phyloP scores from a whole-genome alignment of 768 basidiomycete species.

The Auriscalpium microsporum region DNA sequence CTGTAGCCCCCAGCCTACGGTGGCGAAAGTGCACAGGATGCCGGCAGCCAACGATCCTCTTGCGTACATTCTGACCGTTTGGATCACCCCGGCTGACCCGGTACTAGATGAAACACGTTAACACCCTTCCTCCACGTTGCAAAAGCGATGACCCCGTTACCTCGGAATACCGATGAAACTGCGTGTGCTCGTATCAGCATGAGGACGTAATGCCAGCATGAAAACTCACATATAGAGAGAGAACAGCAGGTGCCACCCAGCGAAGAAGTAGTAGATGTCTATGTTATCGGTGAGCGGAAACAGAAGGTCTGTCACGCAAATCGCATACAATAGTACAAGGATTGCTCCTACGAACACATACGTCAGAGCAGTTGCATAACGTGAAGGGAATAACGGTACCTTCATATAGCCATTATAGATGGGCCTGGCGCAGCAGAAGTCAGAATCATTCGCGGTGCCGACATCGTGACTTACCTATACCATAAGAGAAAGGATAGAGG shows the following conservation, averaged over 20 bases:
- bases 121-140: background rate
- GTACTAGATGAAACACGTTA: constrained; percentile 42
- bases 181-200: constrained; percentile 13
- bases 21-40: constrained; percentile 71
- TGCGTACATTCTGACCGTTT: constrained; percentile 77
- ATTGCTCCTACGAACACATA: constrained; percentile 62
- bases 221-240: constrained; percentile 76
- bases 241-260: constrained; percentile 90
- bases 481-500: constrained; percentile 82
- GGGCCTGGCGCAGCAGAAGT: constrained; percentile 42
- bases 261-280: constrained; percentile 97
- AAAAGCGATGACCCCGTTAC: constrained; percentile 27
- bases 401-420: constrained; percentile 98
- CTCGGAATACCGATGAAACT: constrained; percentile 93
- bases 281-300: constrained; percentile 18
- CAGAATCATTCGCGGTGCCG: constrained; percentile 9
- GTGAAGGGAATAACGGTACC: constrained; percentile 34
- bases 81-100: constrained; percentile 91
- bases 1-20: constrained; percentile 83
- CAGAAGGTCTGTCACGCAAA: constrained; percentile 13
- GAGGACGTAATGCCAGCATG: constrained; percentile 15
- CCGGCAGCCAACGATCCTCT: constrained; percentile 69
- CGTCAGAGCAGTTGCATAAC: constrained; percentile 14
- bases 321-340: constrained; percentile 81
- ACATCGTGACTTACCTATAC: constrained; percentile 63